Conservation (phyloP, 2,329 filamentous ascomycete genomes). For the Paecilomyces formosus region DNA sequence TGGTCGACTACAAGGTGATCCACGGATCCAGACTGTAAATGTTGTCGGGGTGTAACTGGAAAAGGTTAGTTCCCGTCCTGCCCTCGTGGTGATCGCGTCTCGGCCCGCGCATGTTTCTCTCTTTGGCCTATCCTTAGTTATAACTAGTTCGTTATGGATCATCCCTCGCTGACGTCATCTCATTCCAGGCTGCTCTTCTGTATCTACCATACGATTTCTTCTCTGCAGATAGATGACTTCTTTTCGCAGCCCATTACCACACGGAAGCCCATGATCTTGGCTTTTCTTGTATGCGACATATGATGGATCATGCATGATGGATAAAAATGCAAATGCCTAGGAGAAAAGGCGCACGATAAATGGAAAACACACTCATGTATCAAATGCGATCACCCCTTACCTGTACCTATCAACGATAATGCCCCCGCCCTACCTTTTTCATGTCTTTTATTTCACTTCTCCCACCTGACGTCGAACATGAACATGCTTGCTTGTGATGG, state of each 20-base stretch:
- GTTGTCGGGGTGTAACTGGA: not conserved
- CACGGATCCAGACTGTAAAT: conserved; percentile 63
- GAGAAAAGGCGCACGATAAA: not conserved
- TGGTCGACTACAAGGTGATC: conserved; percentile 98
- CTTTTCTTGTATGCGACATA: conserved; percentile 3
- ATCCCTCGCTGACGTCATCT: not conserved
- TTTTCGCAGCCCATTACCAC: not conserved
- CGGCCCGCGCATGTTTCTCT: not conserved
- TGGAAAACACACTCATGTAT: conserved; percentile 3
- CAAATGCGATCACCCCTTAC: conserved; percentile 2
- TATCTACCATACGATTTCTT: not conserved
- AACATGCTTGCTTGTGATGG: not conserved
- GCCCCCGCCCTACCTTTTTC: not conserved
- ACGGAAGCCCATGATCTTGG: not conserved
- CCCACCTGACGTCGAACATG: not conserved
- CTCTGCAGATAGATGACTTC: not conserved
- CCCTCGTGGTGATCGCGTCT: not conserved
- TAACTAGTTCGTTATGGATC: too few relatives aligned
- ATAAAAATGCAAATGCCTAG: not conserved
- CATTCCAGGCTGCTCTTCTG: not conserved
- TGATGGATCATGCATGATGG: not conserved
- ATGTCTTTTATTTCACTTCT: not conserved
- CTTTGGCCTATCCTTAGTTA: too few relatives aligned
- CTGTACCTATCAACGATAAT: conserved; percentile 3
- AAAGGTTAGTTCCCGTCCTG: conserved; percentile 4